Conservation (phyloP, 176 grass and related monocot species). For the Melocanna baccifera region DNA sequence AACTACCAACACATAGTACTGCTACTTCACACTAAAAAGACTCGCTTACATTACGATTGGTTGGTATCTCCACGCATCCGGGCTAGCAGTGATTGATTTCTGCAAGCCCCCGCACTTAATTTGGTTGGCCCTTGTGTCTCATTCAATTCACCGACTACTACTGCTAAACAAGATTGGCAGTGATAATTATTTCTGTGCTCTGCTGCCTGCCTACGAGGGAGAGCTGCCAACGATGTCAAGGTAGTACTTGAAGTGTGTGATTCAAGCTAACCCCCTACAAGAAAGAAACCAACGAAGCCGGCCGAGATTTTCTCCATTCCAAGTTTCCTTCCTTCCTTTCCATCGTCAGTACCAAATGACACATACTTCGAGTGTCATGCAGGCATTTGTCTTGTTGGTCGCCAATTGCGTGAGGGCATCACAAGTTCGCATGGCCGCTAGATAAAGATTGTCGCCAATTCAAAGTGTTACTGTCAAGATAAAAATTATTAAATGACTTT, state of each 20-base stretch:
- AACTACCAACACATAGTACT: no score
- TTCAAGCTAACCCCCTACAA: not conserved
- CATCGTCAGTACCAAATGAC: not conserved
- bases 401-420: not conserved
- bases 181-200: not conserved
- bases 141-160: not conserved
- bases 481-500: no score
- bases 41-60: no score
- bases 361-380: not conserved
- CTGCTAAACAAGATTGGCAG: not conserved
- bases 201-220: not conserved
- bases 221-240: not conserved
- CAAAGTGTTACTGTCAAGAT: no score
- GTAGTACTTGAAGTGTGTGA: not conserved
- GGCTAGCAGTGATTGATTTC: not conserved
- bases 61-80: not conserved
- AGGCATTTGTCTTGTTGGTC: not conserved
- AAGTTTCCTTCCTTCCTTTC: not conserved
- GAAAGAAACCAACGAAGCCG: not conserved
- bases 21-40: no score
- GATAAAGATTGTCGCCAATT: no score
- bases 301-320: not conserved
- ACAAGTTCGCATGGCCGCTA: not conserved
- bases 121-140: not conserved
- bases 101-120: not conserved